Conservation (phyloP, 192 early-diverging fungal genomes). For the Gonapodya prolifera region DNA sequence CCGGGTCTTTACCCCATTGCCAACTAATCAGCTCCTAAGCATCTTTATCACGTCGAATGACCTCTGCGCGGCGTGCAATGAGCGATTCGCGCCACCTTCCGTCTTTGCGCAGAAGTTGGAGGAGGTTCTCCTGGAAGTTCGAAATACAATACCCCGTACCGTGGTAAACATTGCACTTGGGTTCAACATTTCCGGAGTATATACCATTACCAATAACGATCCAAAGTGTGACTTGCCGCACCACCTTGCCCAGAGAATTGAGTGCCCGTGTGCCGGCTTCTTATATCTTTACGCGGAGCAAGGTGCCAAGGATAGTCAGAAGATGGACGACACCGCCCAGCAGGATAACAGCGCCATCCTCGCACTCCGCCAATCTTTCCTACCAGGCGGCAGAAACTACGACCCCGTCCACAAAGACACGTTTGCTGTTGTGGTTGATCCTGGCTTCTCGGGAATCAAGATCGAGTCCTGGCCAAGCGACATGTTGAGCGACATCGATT, state of each 20-base stretch:
- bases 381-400: slow-evolving; percentile 11
- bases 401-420: too few relatives aligned
- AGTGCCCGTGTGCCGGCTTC: too few relatives aligned
- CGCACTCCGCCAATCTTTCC: too few relatives aligned
- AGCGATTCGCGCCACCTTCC: not conserved
- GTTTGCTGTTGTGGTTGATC: slow-evolving; percentile 35
- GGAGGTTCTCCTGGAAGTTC: slow-evolving; percentile 3
- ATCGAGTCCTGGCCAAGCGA: slow-evolving; percentile 24
- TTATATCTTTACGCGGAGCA: too few relatives aligned
- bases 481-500: slow-evolving; percentile 34
- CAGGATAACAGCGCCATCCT: too few relatives aligned
- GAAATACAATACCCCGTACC: slow-evolving; percentile 25
- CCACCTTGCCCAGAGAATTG: too few relatives aligned
- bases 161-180: slow-evolving; percentile 29
- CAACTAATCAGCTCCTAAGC: slow-evolving; percentile 30
- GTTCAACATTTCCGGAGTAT: slow-evolving; percentile 25
- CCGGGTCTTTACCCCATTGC: too few relatives aligned
- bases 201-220: slow-evolving; percentile 17
- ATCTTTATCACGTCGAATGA: slow-evolving; percentile 47
- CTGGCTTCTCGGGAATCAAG: slow-evolving; percentile 15
- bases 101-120: too few relatives aligned
- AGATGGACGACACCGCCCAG: too few relatives aligned
- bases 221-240: too few relatives aligned
- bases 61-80: slow-evolving; percentile 27
- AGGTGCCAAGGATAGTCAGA: too few relatives aligned